Percentiles rank a stretch among this genome's conserved stretches.
These are phyloP conservation scores for Globisporangium yorkense DNA, from an alignment of 352 stramenopile genomes.

Conservation along the genomic window DNA sequence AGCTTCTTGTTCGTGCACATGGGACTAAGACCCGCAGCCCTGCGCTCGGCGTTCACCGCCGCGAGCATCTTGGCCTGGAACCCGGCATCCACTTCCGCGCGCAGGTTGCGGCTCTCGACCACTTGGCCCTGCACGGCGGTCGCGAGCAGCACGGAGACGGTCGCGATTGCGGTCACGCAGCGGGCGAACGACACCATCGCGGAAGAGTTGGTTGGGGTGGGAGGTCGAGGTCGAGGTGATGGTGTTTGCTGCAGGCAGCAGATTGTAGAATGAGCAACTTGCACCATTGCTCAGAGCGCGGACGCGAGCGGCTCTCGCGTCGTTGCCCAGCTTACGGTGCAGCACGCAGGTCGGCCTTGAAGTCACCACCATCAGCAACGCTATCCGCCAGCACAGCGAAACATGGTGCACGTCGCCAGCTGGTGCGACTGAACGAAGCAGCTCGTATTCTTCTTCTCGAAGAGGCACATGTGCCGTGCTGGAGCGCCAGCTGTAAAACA, in stretches of 20 bases:
- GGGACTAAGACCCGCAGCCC: conserved; percentile 7
- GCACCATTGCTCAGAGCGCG: no score
- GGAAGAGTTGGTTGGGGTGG: neutral
- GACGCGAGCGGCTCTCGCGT: no score
- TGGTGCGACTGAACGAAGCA: no score
- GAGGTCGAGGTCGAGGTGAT: neutral
- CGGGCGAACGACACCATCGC: conserved; percentile 5
- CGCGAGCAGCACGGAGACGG: conserved; percentile 3
- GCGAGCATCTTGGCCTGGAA: conserved; percentile 17
- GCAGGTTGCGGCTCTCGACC: neutral
- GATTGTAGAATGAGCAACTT: conserved; percentile 5
- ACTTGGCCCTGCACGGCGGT: neutral
- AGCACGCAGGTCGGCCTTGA: neutral
- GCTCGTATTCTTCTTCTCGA: no score
- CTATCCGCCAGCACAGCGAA: no score
- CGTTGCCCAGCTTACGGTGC: neutral
- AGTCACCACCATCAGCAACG: neutral
- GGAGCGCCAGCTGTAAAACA: no score
- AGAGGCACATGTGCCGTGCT: no score
- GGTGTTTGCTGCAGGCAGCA: conserved; percentile 1
- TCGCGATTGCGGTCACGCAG: conserved; percentile 2
- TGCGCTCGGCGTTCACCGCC: conserved; percentile 17
- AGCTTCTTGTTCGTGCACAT: conserved; percentile 29
- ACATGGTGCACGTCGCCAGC: no score
- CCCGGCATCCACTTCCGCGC: conserved; percentile 1